A percentile compares a stretch with the other conserved stretches of the same genome.
These are phyloP conservation scores for Ophiostoma australiae DNA, from an alignment of 2,329 filamentous ascomycete genomes.

Conservation along the genomic window DNA sequence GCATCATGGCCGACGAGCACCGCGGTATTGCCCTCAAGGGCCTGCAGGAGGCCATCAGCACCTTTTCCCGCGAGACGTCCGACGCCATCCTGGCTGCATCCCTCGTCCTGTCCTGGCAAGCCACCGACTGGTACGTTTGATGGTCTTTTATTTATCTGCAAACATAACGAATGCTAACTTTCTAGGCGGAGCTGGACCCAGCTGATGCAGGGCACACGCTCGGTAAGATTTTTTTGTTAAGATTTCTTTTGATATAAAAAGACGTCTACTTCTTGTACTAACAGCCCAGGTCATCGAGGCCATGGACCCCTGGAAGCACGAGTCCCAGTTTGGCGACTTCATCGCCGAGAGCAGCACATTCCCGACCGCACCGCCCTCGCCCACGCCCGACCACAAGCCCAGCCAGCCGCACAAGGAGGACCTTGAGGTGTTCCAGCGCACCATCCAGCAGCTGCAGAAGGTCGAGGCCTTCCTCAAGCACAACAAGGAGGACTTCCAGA, in stretches of 20 bases:
- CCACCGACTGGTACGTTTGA: constrained; percentile 76
- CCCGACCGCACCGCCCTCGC: constrained; percentile 60
- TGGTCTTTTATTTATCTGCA: background rate
- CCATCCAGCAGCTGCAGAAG: constrained; percentile 61
- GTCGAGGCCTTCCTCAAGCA: constrained; percentile 65
- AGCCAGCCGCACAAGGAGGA: constrained; percentile 65
- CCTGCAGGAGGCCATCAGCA: constrained; percentile 77
- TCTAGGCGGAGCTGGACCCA: constrained; percentile 85
- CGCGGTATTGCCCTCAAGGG: constrained; percentile 80
- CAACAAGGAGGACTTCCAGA: constrained; percentile 63
- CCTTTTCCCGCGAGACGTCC: constrained; percentile 79
- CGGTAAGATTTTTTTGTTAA: constrained; percentile 32
- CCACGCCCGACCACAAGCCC: constrained; percentile 56
- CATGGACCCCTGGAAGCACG: constrained; percentile 87
- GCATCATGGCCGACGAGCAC: constrained; percentile 85
- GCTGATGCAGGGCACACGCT: constrained; percentile 84
- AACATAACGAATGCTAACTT: background rate
- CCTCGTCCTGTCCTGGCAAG: constrained; percentile 90
- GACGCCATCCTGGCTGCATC: constrained; percentile 91
- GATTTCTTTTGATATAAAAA: background rate
- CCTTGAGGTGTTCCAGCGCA: constrained; percentile 61
- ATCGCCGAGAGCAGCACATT: constrained; percentile 74
- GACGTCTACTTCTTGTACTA: constrained; percentile 34
- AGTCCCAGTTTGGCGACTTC: constrained; percentile 79
- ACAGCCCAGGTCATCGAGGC: constrained; percentile 64